A percentile compares a stretch with the other conserved stretches of the same genome.
Evolutionary conservation across 345 rosid species (phyloP).

Genomic region (Cardamine occulta): DNA sequence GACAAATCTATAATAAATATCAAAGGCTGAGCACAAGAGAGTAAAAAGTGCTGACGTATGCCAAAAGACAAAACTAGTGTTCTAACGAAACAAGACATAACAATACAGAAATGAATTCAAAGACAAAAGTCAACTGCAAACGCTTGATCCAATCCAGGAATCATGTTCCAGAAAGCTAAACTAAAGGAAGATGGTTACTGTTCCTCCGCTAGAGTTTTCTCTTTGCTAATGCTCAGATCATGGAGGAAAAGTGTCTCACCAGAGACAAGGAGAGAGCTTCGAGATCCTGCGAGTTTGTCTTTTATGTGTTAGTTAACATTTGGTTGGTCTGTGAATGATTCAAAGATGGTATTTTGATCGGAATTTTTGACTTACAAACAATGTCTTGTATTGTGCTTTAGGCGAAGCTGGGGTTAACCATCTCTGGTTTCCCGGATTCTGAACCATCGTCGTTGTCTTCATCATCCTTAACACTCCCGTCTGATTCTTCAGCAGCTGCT

Average conservation of each 20-base stretch:
- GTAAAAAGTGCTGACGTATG: slow-evolving; percentile 24
- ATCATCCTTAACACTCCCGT: slow-evolving; percentile 51
- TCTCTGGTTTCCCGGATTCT: slow-evolving; percentile 41
- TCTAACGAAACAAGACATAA: slow-evolving; percentile 36
- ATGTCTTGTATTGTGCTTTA: slow-evolving; percentile 33
- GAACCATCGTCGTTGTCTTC: slow-evolving; percentile 38
- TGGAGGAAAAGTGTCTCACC: slow-evolving; percentile 22
- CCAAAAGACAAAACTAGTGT: slow-evolving; percentile 22
- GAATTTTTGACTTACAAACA: slow-evolving; percentile 30
- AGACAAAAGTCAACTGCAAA: slow-evolving; percentile 25
- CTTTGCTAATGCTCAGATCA: slow-evolving; percentile 30
- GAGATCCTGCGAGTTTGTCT: slow-evolving; percentile 37
- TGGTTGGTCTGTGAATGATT: slow-evolving; percentile 27
- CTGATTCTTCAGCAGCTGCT: slow-evolving; percentile 46
- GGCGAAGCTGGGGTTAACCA: slow-evolving; percentile 57
- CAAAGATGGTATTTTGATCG: slow-evolving; percentile 10
- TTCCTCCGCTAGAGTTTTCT: slow-evolving; percentile 9
- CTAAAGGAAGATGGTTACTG: slow-evolving; percentile 22
- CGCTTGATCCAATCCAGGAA: slow-evolving; percentile 33
- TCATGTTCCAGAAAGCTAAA: slow-evolving; percentile 36
- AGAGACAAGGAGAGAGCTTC: slow-evolving; percentile 18
- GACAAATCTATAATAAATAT: slow-evolving; percentile 20
- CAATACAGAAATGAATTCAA: slow-evolving; percentile 40
- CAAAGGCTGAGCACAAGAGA: slow-evolving; percentile 4
- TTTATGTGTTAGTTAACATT: slow-evolving; percentile 24